Evolutionary conservation across 352 stramenopile genomes (phyloP), one percentile per base, ranked within the genome.

Genomic region (Phytophthora sojae): DNA sequence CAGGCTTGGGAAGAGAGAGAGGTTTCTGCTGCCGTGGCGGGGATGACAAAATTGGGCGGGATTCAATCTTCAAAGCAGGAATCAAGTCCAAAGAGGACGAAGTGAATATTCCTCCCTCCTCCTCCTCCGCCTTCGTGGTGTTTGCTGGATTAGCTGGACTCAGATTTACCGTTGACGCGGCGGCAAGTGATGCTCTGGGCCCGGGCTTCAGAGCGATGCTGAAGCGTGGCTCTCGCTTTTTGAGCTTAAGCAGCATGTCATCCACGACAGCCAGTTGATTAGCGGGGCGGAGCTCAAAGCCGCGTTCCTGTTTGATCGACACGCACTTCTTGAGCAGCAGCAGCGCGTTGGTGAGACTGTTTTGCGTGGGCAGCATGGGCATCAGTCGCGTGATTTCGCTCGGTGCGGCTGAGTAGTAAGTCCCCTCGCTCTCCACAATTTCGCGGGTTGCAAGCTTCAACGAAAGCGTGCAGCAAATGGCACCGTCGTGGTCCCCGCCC

Each of bases 401-500:
- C 21, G 49, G 64, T 37, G 54, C 47, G 15, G 50, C 73, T 0
- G 64, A 57, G 45, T 67, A 81, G 65, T 72, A 79, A 4, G 75
- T 67, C 5, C 71, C 71, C 15, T 68, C 64, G 4, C 37, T 65
- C 30, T 81, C 77, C 3, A 66, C 47, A 2, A 85, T 60, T 54
- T 76, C 32, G 4, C 62, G 61, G 9, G 69, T 67, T 11, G 45
- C n/a, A 6, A 81, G 57, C 9, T 52, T 25, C 7, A 85, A 59
- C 7, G 70, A 60, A 6, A 76, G 17, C 1, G 53, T 59, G 37
- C 55, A 84, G 57, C 49, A 79, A 17, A 84, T 80, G 5, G 74
- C 71, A 11, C 77, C 77, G 26, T 84, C 77, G 25, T 84, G 77
- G 0, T 84, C 74, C 15, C 74, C 77, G 39, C 77, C 77, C 1